Evolutionary conservation across 345 rosid species (phyloP).

Genomic region (Aethionema arabicum): DNA sequence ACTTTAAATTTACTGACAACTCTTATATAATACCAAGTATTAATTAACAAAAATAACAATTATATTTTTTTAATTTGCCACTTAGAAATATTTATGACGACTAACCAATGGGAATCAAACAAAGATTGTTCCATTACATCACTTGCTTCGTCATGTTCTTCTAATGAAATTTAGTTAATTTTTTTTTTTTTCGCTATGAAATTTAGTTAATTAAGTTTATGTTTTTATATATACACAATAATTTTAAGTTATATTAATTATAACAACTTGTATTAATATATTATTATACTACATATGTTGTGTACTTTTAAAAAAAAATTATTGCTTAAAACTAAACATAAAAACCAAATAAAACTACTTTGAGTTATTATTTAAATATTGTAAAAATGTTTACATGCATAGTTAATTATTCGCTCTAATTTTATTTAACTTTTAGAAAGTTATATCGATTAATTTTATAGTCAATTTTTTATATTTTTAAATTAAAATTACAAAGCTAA

Average conservation of each 20-base stretch:
- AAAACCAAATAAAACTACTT: too few species aligned
- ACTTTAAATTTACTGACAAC: slow-evolving; percentile 13
- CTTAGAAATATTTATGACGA: neutral
- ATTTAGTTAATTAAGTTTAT: slow-evolving; percentile 16
- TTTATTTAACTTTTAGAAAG: too few species aligned
- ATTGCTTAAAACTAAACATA: too few species aligned
- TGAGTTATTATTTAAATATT: too few species aligned
- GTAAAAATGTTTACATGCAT: too few species aligned
- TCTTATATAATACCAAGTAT: neutral
- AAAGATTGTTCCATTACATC: slow-evolving; percentile 20
- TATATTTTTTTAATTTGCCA: slow-evolving; percentile 21
- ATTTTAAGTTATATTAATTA: too few species aligned
- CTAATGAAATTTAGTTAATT: slow-evolving; percentile 4
- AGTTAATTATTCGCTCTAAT: too few species aligned
- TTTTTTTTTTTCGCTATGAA: slow-evolving; percentile 5
- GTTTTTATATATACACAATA: neutral
- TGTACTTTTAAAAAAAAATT: too few species aligned
- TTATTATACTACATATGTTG: too few species aligned
- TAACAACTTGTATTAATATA: too few species aligned
- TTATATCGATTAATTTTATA: too few species aligned
- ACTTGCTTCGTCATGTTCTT: slow-evolving; percentile 28
- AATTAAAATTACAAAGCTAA: slow-evolving; percentile 22
- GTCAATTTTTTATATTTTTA: neutral
- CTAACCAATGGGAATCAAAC: slow-evolving; percentile 21
- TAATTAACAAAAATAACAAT: neutral